Base-by-base conservation (phyloP, 1,284 basidiomycete species). In the Heterobasidion annosum region DNA sequence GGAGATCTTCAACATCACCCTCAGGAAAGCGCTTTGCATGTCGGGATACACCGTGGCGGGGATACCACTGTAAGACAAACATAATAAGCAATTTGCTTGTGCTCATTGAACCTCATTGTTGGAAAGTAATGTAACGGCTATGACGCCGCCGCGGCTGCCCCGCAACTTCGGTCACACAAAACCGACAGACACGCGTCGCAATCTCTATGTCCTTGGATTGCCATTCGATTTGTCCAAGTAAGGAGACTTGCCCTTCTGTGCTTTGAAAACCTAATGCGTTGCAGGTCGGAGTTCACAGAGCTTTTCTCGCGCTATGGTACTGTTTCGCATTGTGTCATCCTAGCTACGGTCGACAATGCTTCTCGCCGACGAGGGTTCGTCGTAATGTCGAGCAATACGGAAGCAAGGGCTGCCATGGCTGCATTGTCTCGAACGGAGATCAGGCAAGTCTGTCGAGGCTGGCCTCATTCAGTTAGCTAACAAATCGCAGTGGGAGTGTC, bases 151-250 rank as follows among this genome's bases (percentile, higher is more conserved):
- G 46, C 64, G 64, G 34, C 52, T 57, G 51, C 57, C 59, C 48
- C 64, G 63, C 37, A 37, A 51, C 37, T 33, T 52, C 4, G 60
- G 59, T 37, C 58, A 61, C n/a, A 55, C 54, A 55, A 72, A 65
- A 34, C 70, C 70, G 8, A 57, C 68, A 35, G 86, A 88, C 60
- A 63, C 67, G 54, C 84, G 88, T 51, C 77, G 87, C 55, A 90
- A 90, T 64, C 78, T 90, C 48, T 90, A 90, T 60, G 87, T 90
- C 34, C 78, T 90, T 19, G 88, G 88, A 15, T 66, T 90, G 50
- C 88, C 88, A 3, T 88, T 88, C 62, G 82, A 85, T 61, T 73
- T 90, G 34, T 83, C 81, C 34, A 87, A 88, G 87, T 88, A 64
- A 55, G 77, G 16, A 40, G 12, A 40, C 8, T 8, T 10, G 37